phyloP scores from a whole-genome alignment of 768 basidiomycete species.

The Lactifluus subvellereus region DNA sequence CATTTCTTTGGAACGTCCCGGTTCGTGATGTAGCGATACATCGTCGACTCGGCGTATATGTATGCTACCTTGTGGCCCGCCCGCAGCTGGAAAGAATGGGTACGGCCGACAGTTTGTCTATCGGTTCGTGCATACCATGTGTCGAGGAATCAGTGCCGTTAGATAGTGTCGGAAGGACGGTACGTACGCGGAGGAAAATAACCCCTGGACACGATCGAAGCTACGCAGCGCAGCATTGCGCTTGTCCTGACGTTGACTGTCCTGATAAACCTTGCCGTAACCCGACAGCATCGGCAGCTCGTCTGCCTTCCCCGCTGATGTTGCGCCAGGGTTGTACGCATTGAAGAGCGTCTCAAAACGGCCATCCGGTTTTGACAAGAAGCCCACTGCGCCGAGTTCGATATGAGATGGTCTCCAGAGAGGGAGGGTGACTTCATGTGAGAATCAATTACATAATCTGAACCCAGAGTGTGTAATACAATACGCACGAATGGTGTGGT shows the following conservation, averaged over 20 bases:
- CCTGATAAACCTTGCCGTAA: conserved; percentile 51
- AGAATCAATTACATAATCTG: not conserved
- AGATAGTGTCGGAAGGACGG: not conserved
- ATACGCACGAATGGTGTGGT: conserved; percentile 59
- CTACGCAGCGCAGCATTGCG: conserved; percentile 54
- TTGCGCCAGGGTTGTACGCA: conserved; percentile 48
- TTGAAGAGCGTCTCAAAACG: conserved; percentile 70
- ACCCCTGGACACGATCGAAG: conserved; percentile 48
- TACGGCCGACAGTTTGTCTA: conserved; percentile 44
- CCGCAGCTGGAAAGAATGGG: conserved; percentile 55
- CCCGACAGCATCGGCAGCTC: conserved; percentile 55
- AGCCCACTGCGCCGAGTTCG: conserved; percentile 68
- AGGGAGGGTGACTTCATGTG: conserved; percentile 37
- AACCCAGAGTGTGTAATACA: not conserved
- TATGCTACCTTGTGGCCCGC: conserved; percentile 62
- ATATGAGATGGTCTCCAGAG: conserved; percentile 66
- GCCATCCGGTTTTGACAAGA: conserved; percentile 60
- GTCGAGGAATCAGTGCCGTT: not conserved
- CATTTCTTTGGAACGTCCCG: conserved; percentile 62
- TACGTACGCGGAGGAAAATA: conserved; percentile 31
- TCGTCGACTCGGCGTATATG: conserved; percentile 62
- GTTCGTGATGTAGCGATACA: conserved; percentile 61
- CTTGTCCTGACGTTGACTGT: conserved; percentile 49
- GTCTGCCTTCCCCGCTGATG: conserved; percentile 39
- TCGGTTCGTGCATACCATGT: not conserved